Evolutionary conservation across 352 stramenopile species (phyloP).

Genomic region (Peronospora farinosa): DNA sequence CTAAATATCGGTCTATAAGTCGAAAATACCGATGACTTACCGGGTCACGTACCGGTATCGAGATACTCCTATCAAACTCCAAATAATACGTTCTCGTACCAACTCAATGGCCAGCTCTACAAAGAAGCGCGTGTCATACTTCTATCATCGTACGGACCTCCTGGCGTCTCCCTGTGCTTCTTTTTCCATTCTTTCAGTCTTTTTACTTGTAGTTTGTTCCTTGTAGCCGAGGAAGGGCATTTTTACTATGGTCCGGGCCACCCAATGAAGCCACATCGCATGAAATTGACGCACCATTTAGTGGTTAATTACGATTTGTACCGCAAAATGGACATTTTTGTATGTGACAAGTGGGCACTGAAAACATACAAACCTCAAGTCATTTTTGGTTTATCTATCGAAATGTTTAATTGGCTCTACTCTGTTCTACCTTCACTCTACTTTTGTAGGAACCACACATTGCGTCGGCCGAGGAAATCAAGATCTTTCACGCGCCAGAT

Average conservation of each 20-base stretch:
- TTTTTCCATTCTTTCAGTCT: background rate
- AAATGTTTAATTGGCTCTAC: too few species aligned
- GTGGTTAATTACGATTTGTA: constrained; percentile 98
- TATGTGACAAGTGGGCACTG: constrained; percentile 23
- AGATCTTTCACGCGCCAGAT: constrained; percentile 94
- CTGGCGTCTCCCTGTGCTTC: background rate
- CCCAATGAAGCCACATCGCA: constrained; percentile 96
- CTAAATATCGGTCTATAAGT: too few species aligned
- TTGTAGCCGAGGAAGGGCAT: constrained; percentile 90
- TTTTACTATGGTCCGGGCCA: constrained; percentile 96
- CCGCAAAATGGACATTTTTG: constrained; percentile 98
- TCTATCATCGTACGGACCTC: constrained; percentile 70
- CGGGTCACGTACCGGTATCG: background rate
- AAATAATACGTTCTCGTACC: too few species aligned
- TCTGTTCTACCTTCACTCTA: background rate
- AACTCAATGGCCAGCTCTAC: constrained; percentile 30
- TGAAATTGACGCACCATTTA: constrained; percentile 98
- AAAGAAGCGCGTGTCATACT: constrained; percentile 82
- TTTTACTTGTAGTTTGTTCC: background rate
- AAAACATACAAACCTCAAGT: constrained; percentile 3
- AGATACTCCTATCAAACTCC: background rate
- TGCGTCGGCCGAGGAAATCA: constrained; percentile 90
- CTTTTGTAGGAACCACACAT: constrained; percentile 63
- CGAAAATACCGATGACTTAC: background rate
- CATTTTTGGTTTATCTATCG: background rate